Evolutionary conservation across 2,329 filamentous ascomycete species (phyloP).

Genomic region (Xylariaceae sp.): DNA sequence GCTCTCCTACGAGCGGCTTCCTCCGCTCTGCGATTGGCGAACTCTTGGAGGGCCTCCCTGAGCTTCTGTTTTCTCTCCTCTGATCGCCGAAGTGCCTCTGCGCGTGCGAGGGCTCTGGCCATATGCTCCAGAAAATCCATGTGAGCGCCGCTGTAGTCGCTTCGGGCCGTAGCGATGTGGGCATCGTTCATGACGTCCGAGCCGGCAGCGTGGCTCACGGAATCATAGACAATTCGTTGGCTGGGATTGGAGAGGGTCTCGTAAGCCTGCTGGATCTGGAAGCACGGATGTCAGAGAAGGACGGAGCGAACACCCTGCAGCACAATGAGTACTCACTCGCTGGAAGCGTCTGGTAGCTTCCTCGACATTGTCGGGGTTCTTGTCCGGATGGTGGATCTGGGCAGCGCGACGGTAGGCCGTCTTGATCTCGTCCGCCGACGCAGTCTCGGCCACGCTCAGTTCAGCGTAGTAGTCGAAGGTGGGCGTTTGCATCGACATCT

Average conservation of each 20-base stretch:
- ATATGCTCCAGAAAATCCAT: background rate
- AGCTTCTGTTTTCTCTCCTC: background rate
- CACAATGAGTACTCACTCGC: slow-evolving; percentile 5
- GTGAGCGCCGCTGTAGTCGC: no score
- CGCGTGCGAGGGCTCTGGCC: background rate
- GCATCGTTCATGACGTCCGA: background rate
- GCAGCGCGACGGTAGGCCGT: slow-evolving; percentile 23
- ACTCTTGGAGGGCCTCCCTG: no score
- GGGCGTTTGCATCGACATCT: background rate
- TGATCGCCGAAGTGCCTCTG: background rate
- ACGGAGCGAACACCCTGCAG: background rate
- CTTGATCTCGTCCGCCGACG: slow-evolving; percentile 20
- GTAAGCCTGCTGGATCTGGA: slow-evolving; percentile 24
- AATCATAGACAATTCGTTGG: slow-evolving; percentile 21
- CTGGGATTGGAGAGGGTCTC: slow-evolving; percentile 21
- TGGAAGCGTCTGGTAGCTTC: slow-evolving; percentile 25
- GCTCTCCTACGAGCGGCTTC: background rate
- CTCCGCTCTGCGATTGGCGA: background rate
- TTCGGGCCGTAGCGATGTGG: background rate
- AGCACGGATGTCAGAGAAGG: background rate
- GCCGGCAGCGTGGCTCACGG: background rate
- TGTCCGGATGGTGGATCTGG: slow-evolving; percentile 25
- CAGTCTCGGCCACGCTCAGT: slow-evolving; percentile 22
- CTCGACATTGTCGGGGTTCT: slow-evolving; percentile 19
- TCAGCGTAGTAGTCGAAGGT: slow-evolving; percentile 20